Evolutionary conservation across 2,329 filamentous ascomycete species (phyloP).

Genomic region (Aspergillus sp.): DNA sequence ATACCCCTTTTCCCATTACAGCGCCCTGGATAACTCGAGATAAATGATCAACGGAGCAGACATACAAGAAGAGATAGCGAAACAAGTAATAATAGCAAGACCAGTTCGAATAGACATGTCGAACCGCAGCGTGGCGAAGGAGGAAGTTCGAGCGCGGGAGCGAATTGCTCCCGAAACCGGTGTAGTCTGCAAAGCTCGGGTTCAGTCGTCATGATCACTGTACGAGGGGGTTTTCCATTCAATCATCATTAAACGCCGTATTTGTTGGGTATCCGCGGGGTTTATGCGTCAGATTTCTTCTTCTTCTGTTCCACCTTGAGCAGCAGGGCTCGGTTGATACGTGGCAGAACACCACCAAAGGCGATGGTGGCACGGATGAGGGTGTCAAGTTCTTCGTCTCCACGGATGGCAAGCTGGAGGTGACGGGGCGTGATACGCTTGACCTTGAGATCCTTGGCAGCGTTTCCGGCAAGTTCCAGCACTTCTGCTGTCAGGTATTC

Average conservation of each 20-base stretch:
- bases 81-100: slow-evolving; percentile 19
- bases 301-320: slow-evolving; percentile 98
- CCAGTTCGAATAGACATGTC: slow-evolving; percentile 18
- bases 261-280: slow-evolving; percentile 23
- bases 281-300: slow-evolving; percentile 60
- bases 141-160: slow-evolving; percentile 2
- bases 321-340: slow-evolving; percentile 96
- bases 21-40: slow-evolving; percentile 36
- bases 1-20: slow-evolving; percentile 42
- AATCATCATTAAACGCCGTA: slow-evolving; percentile 28
- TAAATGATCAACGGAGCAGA: slow-evolving; percentile 23
- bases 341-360: slow-evolving; percentile 95
- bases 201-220: slow-evolving; percentile 16
- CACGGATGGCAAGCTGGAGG: slow-evolving; percentile 94
- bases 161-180: background rate
- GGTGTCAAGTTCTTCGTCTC: slow-evolving; percentile 97
- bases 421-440: slow-evolving; percentile 99
- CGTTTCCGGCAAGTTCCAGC: slow-evolving; percentile 95
- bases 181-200: slow-evolving; percentile 10
- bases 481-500: slow-evolving; percentile 98
- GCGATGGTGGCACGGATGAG: slow-evolving; percentile 97
- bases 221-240: slow-evolving; percentile 18
- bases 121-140: slow-evolving; percentile 28
- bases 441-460: slow-evolving; percentile 98
- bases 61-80: slow-evolving; percentile 13